Conservation (phyloP, 1,284 basidiomycete species). For the Cystobasidium pallidum region DNA sequence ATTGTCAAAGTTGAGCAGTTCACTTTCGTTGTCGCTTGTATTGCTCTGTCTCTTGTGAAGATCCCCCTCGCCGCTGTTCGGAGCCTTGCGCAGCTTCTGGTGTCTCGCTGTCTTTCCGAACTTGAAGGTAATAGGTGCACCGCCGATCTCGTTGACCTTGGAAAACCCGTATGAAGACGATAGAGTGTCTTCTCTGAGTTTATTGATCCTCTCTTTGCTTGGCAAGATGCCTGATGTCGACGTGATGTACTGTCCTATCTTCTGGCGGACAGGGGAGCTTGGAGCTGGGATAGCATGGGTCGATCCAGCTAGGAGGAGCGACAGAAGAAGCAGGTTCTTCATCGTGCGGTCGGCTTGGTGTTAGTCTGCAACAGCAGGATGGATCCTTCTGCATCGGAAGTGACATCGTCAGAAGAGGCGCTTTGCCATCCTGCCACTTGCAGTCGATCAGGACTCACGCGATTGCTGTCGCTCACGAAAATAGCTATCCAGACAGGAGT, state of each 20-base stretch:
- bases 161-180: slow-evolving; percentile 6
- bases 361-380: not conserved
- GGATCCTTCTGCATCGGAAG: not conserved
- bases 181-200: slow-evolving; percentile 1
- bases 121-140: slow-evolving; percentile 6
- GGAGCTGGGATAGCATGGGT: slow-evolving; percentile 3
- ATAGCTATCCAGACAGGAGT: no score
- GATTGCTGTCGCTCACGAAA: no score
- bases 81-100: slow-evolving; percentile 1
- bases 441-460: not conserved
- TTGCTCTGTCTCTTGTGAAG: slow-evolving; percentile 25
- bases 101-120: slow-evolving; percentile 4
- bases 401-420: not conserved
- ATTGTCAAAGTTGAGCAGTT: slow-evolving; percentile 36
- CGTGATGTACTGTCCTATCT: not conserved
- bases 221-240: slow-evolving; percentile 3
- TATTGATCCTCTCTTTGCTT: not conserved
- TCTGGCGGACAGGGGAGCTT: slow-evolving; percentile 1
- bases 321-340: slow-evolving; percentile 4
- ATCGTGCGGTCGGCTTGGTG: not conserved
- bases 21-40: slow-evolving; percentile 1
- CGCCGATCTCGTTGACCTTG: not conserved
- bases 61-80: not conserved
- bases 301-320: slow-evolving; percentile 3
- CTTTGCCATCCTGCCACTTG: not conserved